Evolutionary conservation across 164 flowering plant species (phyloP).

Genomic region (Stephania cephalantha): DNA sequence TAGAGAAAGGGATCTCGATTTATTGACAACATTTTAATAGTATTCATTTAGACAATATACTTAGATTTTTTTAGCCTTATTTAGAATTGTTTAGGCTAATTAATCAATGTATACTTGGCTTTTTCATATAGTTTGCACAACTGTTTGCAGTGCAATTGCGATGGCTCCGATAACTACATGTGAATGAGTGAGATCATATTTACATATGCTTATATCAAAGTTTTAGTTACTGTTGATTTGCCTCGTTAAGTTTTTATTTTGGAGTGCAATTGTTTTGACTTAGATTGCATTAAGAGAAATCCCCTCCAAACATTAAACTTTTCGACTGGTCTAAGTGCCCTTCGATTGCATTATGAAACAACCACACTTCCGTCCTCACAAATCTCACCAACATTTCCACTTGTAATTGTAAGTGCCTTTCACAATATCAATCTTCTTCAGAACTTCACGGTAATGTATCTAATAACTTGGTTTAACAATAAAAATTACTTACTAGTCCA

Average conservation of each 20-base stretch:
- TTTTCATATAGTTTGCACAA: constrained; percentile 16
- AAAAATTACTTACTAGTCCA: not conserved
- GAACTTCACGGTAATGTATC: not conserved
- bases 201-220: not conserved
- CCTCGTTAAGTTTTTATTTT: not conserved
- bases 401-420: constrained; percentile 40
- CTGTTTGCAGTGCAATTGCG: constrained; percentile 62
- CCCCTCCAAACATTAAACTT: constrained; percentile 18
- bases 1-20: too few species aligned
- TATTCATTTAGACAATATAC: too few species aligned
- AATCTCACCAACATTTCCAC: constrained; percentile 22
- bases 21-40: too few species aligned
- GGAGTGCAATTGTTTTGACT: not conserved
- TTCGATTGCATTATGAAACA: constrained; percentile 33
- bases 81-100: too few species aligned
- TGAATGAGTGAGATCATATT: too few species aligned
- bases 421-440: not conserved
- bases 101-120: too few species aligned
- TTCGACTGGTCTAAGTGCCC: constrained; percentile 40
- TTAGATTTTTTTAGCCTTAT: too few species aligned
- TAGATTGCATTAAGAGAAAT: constrained; percentile 57
- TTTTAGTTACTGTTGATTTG: not conserved
- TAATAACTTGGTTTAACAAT: not conserved
- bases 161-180: constrained; percentile 36
- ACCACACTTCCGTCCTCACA: constrained; percentile 30